Percentiles rank a stretch among this genome's conserved stretches.
Conservation (phyloP, 805 yeast species). For the Zygoascus tannicola region DNA sequence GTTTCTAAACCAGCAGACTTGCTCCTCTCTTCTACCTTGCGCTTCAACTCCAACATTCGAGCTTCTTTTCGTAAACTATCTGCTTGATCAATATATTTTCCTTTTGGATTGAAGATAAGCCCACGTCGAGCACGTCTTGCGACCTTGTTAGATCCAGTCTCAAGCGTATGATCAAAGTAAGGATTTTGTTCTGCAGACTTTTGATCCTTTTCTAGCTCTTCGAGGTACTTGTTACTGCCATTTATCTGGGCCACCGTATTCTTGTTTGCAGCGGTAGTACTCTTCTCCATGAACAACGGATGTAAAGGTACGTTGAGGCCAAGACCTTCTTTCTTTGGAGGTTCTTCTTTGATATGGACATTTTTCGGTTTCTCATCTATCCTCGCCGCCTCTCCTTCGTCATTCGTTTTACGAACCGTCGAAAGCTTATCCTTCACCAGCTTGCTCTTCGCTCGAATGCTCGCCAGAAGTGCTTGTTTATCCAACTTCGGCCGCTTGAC, state of each 20-base stretch:
- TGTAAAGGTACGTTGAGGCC: conserved; percentile 27
- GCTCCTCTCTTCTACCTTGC: conserved; percentile 26
- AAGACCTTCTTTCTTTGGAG: neutral
- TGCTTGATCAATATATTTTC: conserved; percentile 52
- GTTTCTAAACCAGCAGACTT: conserved; percentile 40
- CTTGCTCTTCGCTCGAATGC: conserved; percentile 17
- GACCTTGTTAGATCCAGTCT: neutral
- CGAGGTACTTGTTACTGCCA: conserved; percentile 5
- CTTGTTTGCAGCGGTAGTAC: neutral
- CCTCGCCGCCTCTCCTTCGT: neutral
- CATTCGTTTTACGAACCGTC: neutral
- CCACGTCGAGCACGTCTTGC: conserved; percentile 26
- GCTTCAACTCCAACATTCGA: conserved; percentile 28
- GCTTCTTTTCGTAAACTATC: conserved; percentile 38
- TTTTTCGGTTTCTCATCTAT: neutral
- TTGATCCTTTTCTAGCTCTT: neutral
- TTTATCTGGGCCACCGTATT: neutral
- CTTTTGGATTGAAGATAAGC: conserved; percentile 48
- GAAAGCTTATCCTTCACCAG: conserved; percentile 6
- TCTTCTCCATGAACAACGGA: conserved; percentile 20
- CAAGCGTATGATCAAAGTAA: conserved; percentile 26
- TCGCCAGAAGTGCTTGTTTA: conserved; percentile 17
- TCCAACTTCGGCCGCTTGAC: neutral
- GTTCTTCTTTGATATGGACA: neutral
- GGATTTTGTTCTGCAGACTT: conserved; percentile 28